Base-by-base conservation (phyloP, 441 rosid genomes). In the Gossypium aridum region DNA sequence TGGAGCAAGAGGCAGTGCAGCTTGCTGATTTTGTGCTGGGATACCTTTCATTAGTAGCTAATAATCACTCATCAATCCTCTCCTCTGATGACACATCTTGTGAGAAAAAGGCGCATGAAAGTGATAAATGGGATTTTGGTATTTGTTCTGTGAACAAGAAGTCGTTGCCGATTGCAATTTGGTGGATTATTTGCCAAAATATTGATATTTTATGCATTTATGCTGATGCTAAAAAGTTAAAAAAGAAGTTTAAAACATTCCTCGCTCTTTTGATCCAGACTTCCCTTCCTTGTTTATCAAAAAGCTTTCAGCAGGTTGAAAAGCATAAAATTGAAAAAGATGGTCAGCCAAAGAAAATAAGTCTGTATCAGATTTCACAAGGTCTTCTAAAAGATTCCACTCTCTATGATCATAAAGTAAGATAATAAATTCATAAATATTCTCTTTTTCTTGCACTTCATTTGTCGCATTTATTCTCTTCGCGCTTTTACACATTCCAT, bases 181-280 rank as follows among this genome's bases (percentile, higher is more conserved):
- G 93, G 96, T 85, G 91, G 92, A 68, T 88, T 80, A 70, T 90
- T 78, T 88, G 96, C 85, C 88, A 81, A 85, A 92, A 89, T 79
- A 83, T 91, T 61, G 97, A 91, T 84, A 79, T 88, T 69, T 94
- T 97, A 97, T 88, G 93, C 71, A 62, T 75, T 57, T 92, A 91
- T 82, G 96, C 94, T 49, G 80, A 83, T 49, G 84, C 85, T 75
- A 86, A 86, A 79, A 85, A 77, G 55, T 73, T 92, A 83, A 92
- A 91, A 89, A 83, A 69, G 79, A 85, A 76, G 57, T 73, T 91
- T 80, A 96, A 93, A 89, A 82, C 67, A 74, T 94, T 92, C 75
- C 85, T 91, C 74, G 85, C 87, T 10, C 83, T 81, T 76, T 68
- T 92, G 82, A 81, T 93, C 76, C 65, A 71, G 22, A 82, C 88